Evolutionary conservation across 2,329 filamentous ascomycete genomes (phyloP).

Genomic region (Neophaeococcomyces aloes): DNA sequence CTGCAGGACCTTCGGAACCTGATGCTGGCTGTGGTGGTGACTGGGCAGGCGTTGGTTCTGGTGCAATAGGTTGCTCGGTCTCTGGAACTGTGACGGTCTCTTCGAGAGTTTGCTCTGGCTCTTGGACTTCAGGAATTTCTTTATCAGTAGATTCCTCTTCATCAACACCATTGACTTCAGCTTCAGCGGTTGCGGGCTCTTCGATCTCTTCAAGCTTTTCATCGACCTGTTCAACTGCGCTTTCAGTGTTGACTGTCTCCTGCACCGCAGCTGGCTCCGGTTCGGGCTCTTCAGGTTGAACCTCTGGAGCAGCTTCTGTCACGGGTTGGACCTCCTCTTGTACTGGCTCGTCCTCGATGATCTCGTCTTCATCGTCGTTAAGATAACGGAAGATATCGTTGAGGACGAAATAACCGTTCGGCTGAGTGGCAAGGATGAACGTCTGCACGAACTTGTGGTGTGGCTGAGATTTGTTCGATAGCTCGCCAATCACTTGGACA

Average conservation of each 20-base stretch:
- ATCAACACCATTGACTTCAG: conserved; percentile 37
- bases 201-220: conserved; percentile 60
- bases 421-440: conserved; percentile 91
- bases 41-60: conserved; percentile 41
- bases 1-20: conserved; percentile 38
- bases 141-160: conserved; percentile 31
- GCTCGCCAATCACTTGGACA: conserved; percentile 96
- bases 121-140: conserved; percentile 31
- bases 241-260: conserved; percentile 27
- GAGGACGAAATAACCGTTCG: conserved; percentile 93
- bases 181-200: conserved; percentile 26
- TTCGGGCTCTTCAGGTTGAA: conserved; percentile 33
- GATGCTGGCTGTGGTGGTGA: conserved; percentile 10
- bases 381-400: conserved; percentile 98
- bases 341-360: conserved; percentile 35
- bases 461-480: conserved; percentile 82
- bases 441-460: conserved; percentile 97
- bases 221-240: conserved; percentile 50
- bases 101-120: conserved; percentile 8
- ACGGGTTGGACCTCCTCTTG: conserved; percentile 24
- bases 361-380: conserved; percentile 60
- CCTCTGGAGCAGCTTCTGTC: conserved; percentile 22
- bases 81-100: conserved; percentile 12
- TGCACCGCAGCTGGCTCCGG: conserved; percentile 30
- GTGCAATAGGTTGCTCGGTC: not conserved